Evolutionary conservation across 768 basidiomycete species (phyloP), one percentile per base, ranked within the genome.

Genomic region (Daedaleopsis sinensis): DNA sequence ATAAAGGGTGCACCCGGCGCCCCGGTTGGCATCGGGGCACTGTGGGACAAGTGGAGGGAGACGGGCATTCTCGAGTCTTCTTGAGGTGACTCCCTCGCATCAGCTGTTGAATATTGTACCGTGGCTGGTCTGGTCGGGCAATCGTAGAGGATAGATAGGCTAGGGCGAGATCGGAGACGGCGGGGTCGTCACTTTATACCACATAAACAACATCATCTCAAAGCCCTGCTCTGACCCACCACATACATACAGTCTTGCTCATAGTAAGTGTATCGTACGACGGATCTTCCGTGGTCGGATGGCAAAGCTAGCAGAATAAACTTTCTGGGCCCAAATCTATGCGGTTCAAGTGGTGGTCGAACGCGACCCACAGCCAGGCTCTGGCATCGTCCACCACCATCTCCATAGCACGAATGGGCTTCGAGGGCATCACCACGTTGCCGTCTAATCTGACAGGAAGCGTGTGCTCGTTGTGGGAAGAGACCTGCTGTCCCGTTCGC

Each of bases 21-120:
- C 6, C 75, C 80, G 4, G 89, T 90, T 0, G 92, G 93, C 0
- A 81, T 90, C 18, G 93, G 92, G 8, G 75, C 88, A 57, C 78
- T 98, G 23, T 93, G 91, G 86, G 91, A 96, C 69, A 87, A 86
- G 66, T 95, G 95, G 91, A 91, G 84, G 75, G 93, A 93, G 64
- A 88, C 90, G 81, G 95, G 94, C 27, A 82, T 89, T 58, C 72
- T 89, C 56, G 86, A 88, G 53, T 74, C 75, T 39, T 73, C 75
- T 35, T 78, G 42, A 63, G 35, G 27, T 12, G 58, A 42, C 39
- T n/a, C n/a, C n/a, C 39, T 2, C 18, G 11, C 39, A 42, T 32
- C 27, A 3, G 27, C 7, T 7, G 27, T 32, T 24, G 16, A 23
- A 16, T 27, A 52, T 11, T 35, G 19, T 19, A 7, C 7, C 10